A percentile compares a stretch with the other conserved stretches of the same genome.
Conservation (phyloP, 192 early-diverging fungal species). For the Rhizophagus prolifer region DNA sequence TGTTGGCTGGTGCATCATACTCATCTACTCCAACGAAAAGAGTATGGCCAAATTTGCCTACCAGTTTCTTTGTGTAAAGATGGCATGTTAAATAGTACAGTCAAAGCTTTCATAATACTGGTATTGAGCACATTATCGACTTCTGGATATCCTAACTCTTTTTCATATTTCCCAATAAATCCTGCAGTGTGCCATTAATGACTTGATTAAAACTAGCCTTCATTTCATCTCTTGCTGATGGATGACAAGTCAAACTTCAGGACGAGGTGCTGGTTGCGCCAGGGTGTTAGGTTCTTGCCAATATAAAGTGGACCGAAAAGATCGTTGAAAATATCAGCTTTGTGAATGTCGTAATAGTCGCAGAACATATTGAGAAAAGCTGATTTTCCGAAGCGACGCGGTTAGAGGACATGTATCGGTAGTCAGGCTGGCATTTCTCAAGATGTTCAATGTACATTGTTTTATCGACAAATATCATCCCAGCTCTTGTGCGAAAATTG, state of each 20-base stretch:
- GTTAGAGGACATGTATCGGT: slow-evolving; percentile 35
- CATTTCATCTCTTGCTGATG: slow-evolving; percentile 33
- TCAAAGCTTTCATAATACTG: slow-evolving; percentile 12
- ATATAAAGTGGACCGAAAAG: too few relatives aligned
- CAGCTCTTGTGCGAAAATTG: slow-evolving; percentile 28
- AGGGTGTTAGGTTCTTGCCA: too few relatives aligned
- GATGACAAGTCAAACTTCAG: too few relatives aligned
- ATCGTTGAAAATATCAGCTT: too few relatives aligned
- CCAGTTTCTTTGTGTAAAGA: too few relatives aligned
- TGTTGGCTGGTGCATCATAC: slow-evolving; percentile 38
- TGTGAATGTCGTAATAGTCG: slow-evolving; percentile 36
- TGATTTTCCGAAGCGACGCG: slow-evolving; percentile 32
- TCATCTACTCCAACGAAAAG: slow-evolving; percentile 42
- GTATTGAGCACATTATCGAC: slow-evolving; percentile 14
- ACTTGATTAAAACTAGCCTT: neutral
- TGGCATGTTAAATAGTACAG: slow-evolving; percentile 24
- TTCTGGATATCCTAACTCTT: slow-evolving; percentile 29
- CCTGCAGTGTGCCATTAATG: slow-evolving; percentile 13
- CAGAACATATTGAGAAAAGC: slow-evolving; percentile 40
- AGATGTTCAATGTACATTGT: too few relatives aligned
- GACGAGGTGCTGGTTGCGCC: too few relatives aligned
- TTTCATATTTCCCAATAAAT: slow-evolving; percentile 23
- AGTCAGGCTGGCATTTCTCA: slow-evolving; percentile 28
- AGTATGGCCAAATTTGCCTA: slow-evolving; percentile 29
- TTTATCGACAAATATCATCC: slow-evolving; percentile 38